A percentile compares a stretch with the other conserved stretches of the same genome.
Evolutionary conservation across 2,329 filamentous ascomycete genomes (phyloP).

Genomic region (Trichoderma sp.): DNA sequence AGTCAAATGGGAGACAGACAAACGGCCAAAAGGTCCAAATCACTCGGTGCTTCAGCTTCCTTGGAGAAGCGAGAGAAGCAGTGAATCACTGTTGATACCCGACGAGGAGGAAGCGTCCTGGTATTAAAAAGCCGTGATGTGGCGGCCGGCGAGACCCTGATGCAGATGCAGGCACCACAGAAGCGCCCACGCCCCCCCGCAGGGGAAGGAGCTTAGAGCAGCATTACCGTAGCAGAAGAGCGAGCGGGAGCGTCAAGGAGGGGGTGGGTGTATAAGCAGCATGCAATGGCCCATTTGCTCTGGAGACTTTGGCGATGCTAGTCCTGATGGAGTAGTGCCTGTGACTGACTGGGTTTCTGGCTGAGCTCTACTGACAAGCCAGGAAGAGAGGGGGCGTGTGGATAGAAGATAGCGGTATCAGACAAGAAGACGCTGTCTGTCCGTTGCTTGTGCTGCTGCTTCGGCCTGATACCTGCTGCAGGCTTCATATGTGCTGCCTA

Average conservation of each 20-base stretch:
- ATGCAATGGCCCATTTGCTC: neutral
- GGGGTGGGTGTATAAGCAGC: neutral
- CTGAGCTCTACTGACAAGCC: neutral
- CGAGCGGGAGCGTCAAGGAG: neutral
- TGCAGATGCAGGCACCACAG: constrained; percentile 28
- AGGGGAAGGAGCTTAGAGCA: constrained; percentile 13
- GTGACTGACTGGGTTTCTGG: neutral
- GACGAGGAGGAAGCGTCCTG: constrained; percentile 26
- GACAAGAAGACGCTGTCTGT: too few species aligned
- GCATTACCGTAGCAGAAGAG: constrained; percentile 15
- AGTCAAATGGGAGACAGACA: neutral
- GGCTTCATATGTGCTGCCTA: neutral
- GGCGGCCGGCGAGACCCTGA: constrained; percentile 27
- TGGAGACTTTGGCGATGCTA: neutral
- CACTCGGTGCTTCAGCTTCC: neutral
- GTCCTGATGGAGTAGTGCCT: neutral
- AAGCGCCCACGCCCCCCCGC: constrained; percentile 25
- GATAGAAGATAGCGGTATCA: neutral
- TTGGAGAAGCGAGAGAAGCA: neutral
- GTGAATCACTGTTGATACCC: constrained; percentile 27
- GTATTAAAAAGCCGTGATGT: constrained; percentile 25
- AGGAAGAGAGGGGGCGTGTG: neutral
- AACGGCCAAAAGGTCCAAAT: neutral
- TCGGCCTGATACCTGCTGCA: neutral
- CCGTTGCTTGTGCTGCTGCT: neutral